phyloP scores from a whole-genome alignment of 129 eudicot species.

The Lonicera japonica region DNA sequence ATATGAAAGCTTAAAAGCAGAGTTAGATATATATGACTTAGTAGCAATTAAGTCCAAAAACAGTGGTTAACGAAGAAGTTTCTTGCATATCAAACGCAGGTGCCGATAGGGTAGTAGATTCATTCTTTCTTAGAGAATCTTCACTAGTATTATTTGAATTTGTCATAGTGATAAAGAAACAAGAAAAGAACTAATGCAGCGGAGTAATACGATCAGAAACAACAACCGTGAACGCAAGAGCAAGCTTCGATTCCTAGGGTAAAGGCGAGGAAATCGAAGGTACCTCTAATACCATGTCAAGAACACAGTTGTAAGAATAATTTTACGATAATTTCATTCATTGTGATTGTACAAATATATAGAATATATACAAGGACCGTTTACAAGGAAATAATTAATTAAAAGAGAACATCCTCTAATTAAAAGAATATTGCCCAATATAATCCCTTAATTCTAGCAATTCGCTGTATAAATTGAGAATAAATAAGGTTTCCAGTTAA shows the following conservation, averaged over 20 bases:
- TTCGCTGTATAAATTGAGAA: too few relatives aligned
- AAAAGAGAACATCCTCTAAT: too few relatives aligned
- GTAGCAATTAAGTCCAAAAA: neutral
- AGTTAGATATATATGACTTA: neutral
- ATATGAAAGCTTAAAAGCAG: neutral
- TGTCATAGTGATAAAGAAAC: neutral
- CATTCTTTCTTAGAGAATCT: neutral
- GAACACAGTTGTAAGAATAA: neutral
- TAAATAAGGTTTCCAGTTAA: too few relatives aligned
- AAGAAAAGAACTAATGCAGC: neutral
- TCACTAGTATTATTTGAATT: neutral
- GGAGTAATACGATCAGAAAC: neutral
- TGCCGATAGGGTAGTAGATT: neutral
- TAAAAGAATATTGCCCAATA: too few relatives aligned
- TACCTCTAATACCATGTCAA: slow-evolving; percentile 10
- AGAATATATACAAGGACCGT: too few relatives aligned
- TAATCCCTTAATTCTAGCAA: too few relatives aligned
- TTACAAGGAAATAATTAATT: too few relatives aligned
- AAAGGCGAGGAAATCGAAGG: neutral
- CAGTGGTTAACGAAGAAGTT: neutral
- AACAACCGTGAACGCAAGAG: neutral
- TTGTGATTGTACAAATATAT: too few relatives aligned
- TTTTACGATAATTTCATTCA: neutral
- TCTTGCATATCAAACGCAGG: neutral
- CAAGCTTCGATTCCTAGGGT: neutral